Evolutionary conservation across 352 stramenopile species (phyloP).

Genomic region (Phytophthora nicotianae): DNA sequence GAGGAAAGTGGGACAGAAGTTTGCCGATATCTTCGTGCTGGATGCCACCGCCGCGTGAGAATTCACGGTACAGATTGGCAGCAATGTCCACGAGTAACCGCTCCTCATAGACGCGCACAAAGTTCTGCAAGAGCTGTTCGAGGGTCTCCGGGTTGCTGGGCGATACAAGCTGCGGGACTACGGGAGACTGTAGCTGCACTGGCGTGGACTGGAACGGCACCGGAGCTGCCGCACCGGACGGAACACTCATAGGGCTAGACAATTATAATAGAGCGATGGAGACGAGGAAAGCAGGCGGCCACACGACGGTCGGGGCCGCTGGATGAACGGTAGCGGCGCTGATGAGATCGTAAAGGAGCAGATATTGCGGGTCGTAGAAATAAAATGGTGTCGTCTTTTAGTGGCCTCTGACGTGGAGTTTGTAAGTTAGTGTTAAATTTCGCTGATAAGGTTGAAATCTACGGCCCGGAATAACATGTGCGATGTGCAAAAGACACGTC

Average conservation of each 20-base stretch:
- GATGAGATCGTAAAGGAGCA: slow-evolving; percentile 8
- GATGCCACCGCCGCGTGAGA: slow-evolving; percentile 38
- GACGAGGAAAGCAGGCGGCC: slow-evolving; percentile 1
- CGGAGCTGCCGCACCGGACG: slow-evolving; percentile 23
- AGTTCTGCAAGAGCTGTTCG: slow-evolving; percentile 31
- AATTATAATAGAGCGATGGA: slow-evolving; percentile 10
- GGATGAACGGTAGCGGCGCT: slow-evolving; percentile 14
- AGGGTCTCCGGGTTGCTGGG: slow-evolving; percentile 20
- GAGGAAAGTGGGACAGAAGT: slow-evolving; percentile 36
- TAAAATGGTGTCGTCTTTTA: slow-evolving; percentile 3
- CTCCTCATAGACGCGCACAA: slow-evolving; percentile 46
- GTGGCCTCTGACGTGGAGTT: neutral
- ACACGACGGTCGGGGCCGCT: slow-evolving; percentile 2
- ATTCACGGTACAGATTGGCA: slow-evolving; percentile 40
- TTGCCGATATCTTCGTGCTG: slow-evolving; percentile 38
- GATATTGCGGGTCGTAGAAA: slow-evolving; percentile 2
- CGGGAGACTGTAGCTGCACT: slow-evolving; percentile 12
- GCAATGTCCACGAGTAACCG: slow-evolving; percentile 45
- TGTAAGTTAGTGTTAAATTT: neutral
- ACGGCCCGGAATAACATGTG: slow-evolving; percentile 11
- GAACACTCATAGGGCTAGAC: slow-evolving; percentile 31
- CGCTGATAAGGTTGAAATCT: neutral
- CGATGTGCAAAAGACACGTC: slow-evolving; percentile 27
- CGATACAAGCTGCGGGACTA: neutral
- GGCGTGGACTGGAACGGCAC: slow-evolving; percentile 23